A percentile compares a stretch with the other conserved stretches of the same genome.
Evolutionary conservation across 495 filamentous ascomycete genomes (phyloP).

Genomic region (Penicillium atrosanguineum): DNA sequence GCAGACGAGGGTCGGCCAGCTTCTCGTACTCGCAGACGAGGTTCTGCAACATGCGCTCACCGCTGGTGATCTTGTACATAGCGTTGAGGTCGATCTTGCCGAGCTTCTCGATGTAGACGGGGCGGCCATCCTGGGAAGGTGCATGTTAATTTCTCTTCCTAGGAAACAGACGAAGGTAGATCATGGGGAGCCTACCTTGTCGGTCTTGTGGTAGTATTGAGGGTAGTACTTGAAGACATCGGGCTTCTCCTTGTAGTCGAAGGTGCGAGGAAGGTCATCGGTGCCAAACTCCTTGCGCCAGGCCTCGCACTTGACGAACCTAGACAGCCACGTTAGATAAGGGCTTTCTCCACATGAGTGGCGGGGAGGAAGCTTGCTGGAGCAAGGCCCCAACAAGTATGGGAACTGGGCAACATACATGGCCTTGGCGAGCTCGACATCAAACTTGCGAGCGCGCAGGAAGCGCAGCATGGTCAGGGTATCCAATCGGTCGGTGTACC

Average conservation of each 20-base stretch:
- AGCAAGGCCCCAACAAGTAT: background rate
- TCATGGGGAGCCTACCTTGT: slow-evolving; percentile 63
- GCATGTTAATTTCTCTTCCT: slow-evolving; percentile 9
- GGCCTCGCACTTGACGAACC: slow-evolving; percentile 88
- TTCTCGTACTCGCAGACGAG: slow-evolving; percentile 97
- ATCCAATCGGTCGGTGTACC: slow-evolving; percentile 82
- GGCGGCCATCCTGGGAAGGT: slow-evolving; percentile 76
- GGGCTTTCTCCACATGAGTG: background rate
- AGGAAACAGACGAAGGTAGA: too few relatives aligned
- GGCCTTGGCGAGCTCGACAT: slow-evolving; percentile 75
- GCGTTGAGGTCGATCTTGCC: slow-evolving; percentile 87
- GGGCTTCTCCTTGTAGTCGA: slow-evolving; percentile 86
- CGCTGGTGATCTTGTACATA: slow-evolving; percentile 91
- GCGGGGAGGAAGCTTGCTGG: background rate
- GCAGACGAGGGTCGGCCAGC: slow-evolving; percentile 84
- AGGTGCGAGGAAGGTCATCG: slow-evolving; percentile 76
- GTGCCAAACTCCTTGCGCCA: slow-evolving; percentile 87
- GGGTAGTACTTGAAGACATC: slow-evolving; percentile 91
- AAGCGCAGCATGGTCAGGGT: slow-evolving; percentile 90
- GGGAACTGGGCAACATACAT: slow-evolving; percentile 57
- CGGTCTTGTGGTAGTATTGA: slow-evolving; percentile 99
- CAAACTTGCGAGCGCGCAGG: slow-evolving; percentile 91
- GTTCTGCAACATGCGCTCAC: slow-evolving; percentile 92
- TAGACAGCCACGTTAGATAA: slow-evolving; percentile 31
- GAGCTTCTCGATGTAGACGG: slow-evolving; percentile 94